Percentiles rank a stretch among this genome's conserved stretches.
These are phyloP conservation scores for Knoxdaviesia capensis DNA, from an alignment of 2,329 filamentous ascomycete species.

Conservation along the genomic window DNA sequence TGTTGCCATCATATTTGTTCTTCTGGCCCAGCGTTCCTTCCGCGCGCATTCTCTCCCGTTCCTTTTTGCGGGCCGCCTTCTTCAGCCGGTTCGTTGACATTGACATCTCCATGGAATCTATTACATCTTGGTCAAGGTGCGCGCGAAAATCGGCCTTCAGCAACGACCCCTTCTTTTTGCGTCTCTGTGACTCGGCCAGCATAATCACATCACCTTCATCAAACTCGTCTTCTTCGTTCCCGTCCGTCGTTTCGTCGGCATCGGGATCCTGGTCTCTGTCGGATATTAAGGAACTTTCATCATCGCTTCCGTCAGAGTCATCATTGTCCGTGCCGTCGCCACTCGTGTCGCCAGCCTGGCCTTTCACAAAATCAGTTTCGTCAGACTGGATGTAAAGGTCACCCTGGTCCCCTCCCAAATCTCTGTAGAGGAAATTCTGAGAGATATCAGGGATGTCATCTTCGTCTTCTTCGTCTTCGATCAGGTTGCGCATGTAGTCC, in stretches of 20 bases:
- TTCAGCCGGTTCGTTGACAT: slow-evolving; percentile 50
- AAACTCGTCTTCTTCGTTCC: background rate
- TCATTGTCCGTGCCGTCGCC: background rate
- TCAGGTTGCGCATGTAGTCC: slow-evolving; percentile 53
- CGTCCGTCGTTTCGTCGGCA: background rate
- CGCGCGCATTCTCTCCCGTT: slow-evolving; percentile 47
- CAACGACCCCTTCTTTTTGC: slow-evolving; percentile 33
- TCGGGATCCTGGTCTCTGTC: background rate
- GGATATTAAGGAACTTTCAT: slow-evolving; percentile 1
- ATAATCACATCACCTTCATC: background rate
- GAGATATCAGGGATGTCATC: background rate
- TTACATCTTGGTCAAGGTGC: slow-evolving; percentile 45
- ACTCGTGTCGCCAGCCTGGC: background rate
- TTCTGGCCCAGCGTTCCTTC: slow-evolving; percentile 45
- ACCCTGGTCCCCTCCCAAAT: background rate
- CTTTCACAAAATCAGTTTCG: background rate
- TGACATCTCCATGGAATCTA: slow-evolving; percentile 32
- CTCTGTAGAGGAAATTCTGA: background rate
- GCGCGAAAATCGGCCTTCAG: slow-evolving; percentile 1
- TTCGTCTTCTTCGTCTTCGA: background rate
- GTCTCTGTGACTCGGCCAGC: slow-evolving; percentile 11
- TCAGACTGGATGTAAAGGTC: background rate
- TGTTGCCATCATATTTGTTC: slow-evolving; percentile 52
- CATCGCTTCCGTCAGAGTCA: background rate
- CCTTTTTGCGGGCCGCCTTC: slow-evolving; percentile 50